Evolutionary conservation across 2,329 filamentous ascomycete species (phyloP).

Genomic region (Stachybotrys echinatus): DNA sequence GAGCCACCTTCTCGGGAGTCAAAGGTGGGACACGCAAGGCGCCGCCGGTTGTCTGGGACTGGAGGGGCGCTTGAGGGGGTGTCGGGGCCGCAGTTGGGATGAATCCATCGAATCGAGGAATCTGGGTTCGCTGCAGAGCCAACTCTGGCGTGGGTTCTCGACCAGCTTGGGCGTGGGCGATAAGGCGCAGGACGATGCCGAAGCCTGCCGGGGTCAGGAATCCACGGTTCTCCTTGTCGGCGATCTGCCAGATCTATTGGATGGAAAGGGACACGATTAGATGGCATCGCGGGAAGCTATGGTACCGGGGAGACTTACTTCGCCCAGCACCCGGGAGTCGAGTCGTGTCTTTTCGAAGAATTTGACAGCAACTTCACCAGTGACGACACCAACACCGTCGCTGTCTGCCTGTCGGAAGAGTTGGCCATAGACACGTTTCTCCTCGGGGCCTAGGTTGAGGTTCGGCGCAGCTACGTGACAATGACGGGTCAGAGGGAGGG

Average conservation of each 20-base stretch:
- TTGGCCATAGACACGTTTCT: conserved; percentile 90
- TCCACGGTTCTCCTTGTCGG: conserved; percentile 92
- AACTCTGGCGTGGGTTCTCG: conserved; percentile 75
- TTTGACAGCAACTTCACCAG: conserved; percentile 90
- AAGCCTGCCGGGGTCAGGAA: conserved; percentile 91
- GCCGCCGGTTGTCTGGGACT: conserved; percentile 56
- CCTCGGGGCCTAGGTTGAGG: conserved; percentile 82
- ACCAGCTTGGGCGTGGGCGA: conserved; percentile 90
- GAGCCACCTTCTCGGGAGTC: conserved; percentile 79
- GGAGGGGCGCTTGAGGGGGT: conserved; percentile 45
- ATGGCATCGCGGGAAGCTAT: not conserved
- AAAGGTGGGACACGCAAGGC: conserved; percentile 85
- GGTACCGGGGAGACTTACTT: conserved; percentile 51
- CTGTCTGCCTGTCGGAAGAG: conserved; percentile 91
- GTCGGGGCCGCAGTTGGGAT: conserved; percentile 25
- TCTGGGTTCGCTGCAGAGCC: conserved; percentile 78
- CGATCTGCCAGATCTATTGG: conserved; percentile 93
- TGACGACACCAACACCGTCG: conserved; percentile 87
- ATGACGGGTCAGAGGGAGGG: not conserved
- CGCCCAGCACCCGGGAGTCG: conserved; percentile 77
- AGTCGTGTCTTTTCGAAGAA: conserved; percentile 97
- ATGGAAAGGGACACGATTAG: not conserved
- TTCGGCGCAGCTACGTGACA: conserved; percentile 49
- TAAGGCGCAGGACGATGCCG: conserved; percentile 85
- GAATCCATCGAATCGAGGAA: conserved; percentile 87